Evolutionary conservation across 441 rosid genomes (phyloP).

Genomic region (Adansonia rubrostipa): DNA sequence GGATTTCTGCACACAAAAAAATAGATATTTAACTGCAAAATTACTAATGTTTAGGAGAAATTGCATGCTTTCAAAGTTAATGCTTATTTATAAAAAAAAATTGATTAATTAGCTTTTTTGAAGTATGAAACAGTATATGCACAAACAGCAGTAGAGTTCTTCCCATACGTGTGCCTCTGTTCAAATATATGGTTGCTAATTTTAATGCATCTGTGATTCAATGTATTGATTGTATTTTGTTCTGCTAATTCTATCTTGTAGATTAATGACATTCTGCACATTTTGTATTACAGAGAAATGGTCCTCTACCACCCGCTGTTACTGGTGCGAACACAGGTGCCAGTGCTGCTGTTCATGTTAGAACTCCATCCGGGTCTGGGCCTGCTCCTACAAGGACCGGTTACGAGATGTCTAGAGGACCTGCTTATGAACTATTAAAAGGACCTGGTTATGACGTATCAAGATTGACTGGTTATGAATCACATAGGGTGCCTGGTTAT

Average conservation of each 20-base stretch:
- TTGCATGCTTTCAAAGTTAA: not conserved
- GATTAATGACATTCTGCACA: conserved; percentile 14
- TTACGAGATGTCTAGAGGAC: conserved; percentile 30
- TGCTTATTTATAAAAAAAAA: conserved; percentile 13
- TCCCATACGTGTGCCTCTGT: not conserved
- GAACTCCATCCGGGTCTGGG: conserved; percentile 64
- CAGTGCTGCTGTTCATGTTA: conserved; percentile 41
- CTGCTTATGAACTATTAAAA: conserved; percentile 45
- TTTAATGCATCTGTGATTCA: not conserved
- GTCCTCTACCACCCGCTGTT: conserved; percentile 38
- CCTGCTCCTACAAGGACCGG: conserved; percentile 47
- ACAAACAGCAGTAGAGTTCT: not conserved
- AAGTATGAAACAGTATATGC: not conserved
- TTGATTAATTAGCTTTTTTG: not conserved
- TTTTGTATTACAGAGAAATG: conserved; percentile 49
- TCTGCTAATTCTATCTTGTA: not conserved
- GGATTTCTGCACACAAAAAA: not conserved
- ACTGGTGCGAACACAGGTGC: conserved; percentile 42
- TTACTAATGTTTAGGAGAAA: not conserved
- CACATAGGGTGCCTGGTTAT: conserved; percentile 43
- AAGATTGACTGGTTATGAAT: conserved; percentile 47
- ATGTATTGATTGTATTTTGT: not conserved
- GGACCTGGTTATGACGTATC: conserved; percentile 45
- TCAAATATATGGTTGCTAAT: not conserved
- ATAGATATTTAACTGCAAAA: not conserved